Evolutionary conservation across 306 rosid species (phyloP).

Genomic region (Cucurbita ficifolia): DNA sequence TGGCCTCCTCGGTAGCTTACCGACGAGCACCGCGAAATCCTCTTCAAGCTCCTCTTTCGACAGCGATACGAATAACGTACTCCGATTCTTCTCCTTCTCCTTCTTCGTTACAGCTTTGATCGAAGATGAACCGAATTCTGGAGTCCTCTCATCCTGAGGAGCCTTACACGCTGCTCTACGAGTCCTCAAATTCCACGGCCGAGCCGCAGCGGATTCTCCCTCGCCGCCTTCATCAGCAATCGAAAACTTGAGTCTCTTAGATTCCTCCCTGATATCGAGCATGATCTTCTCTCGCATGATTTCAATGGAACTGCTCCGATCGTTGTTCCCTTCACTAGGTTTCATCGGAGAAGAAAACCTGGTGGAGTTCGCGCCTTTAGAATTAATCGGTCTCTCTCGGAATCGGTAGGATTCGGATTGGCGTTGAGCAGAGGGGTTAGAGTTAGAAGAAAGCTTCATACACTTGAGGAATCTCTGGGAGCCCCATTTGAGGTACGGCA

Average conservation of each 20-base stretch:
- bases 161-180: conserved; percentile 43
- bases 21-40: conserved; percentile 29
- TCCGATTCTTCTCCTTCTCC: conserved; percentile 15
- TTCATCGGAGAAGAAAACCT: neutral
- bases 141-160: conserved; percentile 19
- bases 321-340: neutral
- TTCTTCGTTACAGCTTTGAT: neutral
- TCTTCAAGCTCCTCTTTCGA: conserved; percentile 40
- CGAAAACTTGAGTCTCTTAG: conserved; percentile 26
- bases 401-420: conserved; percentile 5
- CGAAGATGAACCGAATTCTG: conserved; percentile 16
- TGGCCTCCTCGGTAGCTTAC: conserved; percentile 38
- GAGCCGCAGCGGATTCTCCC: conserved; percentile 9
- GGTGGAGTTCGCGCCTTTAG: neutral
- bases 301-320: conserved; percentile 7
- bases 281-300: conserved; percentile 15
- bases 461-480: conserved; percentile 30
- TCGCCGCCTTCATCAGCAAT: conserved; percentile 12
- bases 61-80: conserved; percentile 21
- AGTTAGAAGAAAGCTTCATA: conserved; percentile 15
- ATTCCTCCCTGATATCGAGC: conserved; percentile 20
- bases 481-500: conserved; percentile 52
- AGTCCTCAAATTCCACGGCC: conserved; percentile 54
- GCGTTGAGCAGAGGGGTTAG: conserved; percentile 5
- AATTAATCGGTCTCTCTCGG: neutral